Evolutionary conservation across 805 yeast species (phyloP), one percentile per base, ranked within the genome.

Genomic region (Candida ulmi): DNA sequence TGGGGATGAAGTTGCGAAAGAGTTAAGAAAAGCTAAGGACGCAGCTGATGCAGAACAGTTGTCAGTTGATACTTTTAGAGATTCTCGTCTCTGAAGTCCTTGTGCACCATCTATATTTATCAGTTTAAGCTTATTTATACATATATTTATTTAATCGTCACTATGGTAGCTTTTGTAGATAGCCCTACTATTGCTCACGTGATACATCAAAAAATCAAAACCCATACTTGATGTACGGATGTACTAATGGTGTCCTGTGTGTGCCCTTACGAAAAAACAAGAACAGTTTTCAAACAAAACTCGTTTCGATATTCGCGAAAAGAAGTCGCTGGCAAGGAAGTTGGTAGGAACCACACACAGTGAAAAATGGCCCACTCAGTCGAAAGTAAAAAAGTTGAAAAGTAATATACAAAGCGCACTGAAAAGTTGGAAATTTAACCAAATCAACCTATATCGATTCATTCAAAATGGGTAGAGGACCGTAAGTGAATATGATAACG

Each of bases 1-100:
- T 8, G 83, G 82, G 13, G 67, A 65, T 26, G 47, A 39, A 9
- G 51, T 47, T 21, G 51, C 50, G 9, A 46, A 45, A 33, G 48
- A 42, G 18, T 37, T 47, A 16, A 46, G 53, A 43, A 43, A 30
- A 15, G 26, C 35, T 5, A 24, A 18, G n/a, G 26, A 21, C 5
- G 17, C 9, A 21, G 28, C 35, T 13, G 35, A 32, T 17, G 13
- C 4, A 5, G 33, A 30, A 17, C 18, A 30, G 17, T 8, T 17
- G 8, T 15, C 33, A 6, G 24, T n/a, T n/a, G 33, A 30, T 30
- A 17, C 17, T 5, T 30, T 30, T 13, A 30, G 17, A 17, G 17
- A 30, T 13, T 8, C 33, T n/a, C 13, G 17, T 13, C 16, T 11
- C 18, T 29, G n/a, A n/a, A n/a, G n/a, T n/a, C n/a, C n/a, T n/a